phyloP scores from a whole-genome alignment of 2,329 filamentous ascomycete genomes.

The Elsinoe necatrix region DNA sequence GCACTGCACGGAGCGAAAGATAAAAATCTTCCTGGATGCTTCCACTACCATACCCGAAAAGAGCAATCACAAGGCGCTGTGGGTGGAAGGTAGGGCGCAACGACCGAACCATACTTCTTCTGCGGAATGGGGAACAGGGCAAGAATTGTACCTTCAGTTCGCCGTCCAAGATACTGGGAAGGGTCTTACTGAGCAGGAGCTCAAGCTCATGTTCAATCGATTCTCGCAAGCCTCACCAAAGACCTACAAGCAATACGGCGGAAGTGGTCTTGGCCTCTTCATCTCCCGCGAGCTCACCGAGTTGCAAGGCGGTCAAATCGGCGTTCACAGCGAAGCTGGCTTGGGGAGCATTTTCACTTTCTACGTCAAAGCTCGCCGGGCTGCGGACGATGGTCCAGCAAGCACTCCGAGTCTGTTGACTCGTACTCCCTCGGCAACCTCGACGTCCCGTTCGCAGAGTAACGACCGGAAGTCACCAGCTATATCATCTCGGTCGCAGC shows the following conservation, averaged over 20 bases:
- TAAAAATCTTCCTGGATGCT: slow-evolving; percentile 34
- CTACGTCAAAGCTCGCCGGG: slow-evolving; percentile 52
- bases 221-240: slow-evolving; percentile 60
- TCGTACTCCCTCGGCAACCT: background rate
- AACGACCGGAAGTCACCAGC: background rate
- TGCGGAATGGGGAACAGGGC: slow-evolving; percentile 31
- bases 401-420: background rate
- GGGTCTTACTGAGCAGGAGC: slow-evolving; percentile 29
- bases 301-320: slow-evolving; percentile 59
- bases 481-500: background rate
- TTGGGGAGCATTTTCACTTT: slow-evolving; percentile 57
- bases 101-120: slow-evolving; percentile 22
- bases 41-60: slow-evolving; percentile 27
- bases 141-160: slow-evolving; percentile 31
- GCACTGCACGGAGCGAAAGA: slow-evolving; percentile 27
- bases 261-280: slow-evolving; percentile 59
- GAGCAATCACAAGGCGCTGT: slow-evolving; percentile 28
- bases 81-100: slow-evolving; percentile 24
- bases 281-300: slow-evolving; percentile 61
- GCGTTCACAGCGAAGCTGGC: slow-evolving; percentile 50
- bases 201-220: slow-evolving; percentile 51
- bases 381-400: slow-evolving; percentile 4
- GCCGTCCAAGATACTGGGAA: slow-evolving; percentile 31
- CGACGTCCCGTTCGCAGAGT: background rate
- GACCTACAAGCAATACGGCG: slow-evolving; percentile 60